Evolutionary conservation across 805 yeast genomes (phyloP).

Genomic region (Saturnispora ahearnii): DNA sequence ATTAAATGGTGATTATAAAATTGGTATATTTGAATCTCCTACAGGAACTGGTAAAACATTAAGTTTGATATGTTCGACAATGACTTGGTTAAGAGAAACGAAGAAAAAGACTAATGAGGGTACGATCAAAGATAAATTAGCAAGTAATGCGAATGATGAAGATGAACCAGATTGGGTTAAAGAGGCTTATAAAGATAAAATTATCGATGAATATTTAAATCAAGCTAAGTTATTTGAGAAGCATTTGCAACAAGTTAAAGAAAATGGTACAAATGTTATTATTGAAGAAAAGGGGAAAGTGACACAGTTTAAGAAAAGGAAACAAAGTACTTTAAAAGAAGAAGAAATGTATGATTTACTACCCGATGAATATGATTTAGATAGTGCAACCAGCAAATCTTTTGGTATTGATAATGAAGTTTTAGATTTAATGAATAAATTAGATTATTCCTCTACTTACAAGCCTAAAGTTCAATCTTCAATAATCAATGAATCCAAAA

Average conservation of each 20-base stretch:
- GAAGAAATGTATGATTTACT: slow-evolving; percentile 12
- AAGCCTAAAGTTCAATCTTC: slow-evolving; percentile 2
- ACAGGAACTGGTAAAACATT: slow-evolving; percentile 94
- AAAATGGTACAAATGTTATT: slow-evolving; percentile 19
- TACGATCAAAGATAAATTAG: slow-evolving; percentile 10
- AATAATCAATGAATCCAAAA: slow-evolving; percentile 26
- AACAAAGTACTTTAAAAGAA: not conserved
- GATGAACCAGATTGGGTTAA: slow-evolving; percentile 36
- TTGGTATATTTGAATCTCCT: slow-evolving; percentile 86
- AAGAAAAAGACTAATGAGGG: slow-evolving; percentile 10
- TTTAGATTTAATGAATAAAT: slow-evolving; percentile 35
- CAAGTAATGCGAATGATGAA: slow-evolving; percentile 28
- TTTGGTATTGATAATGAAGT: slow-evolving; percentile 38
- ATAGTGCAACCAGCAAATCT: slow-evolving; percentile 19
- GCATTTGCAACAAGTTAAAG: slow-evolving; percentile 30
- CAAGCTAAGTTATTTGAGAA: slow-evolving; percentile 33
- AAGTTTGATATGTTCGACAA: slow-evolving; percentile 73
- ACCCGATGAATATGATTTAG: slow-evolving; percentile 27
- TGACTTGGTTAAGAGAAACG: slow-evolving; percentile 58
- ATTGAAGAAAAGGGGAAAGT: slow-evolving; percentile 17
- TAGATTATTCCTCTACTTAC: slow-evolving; percentile 23
- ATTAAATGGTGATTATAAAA: slow-evolving; percentile 42
- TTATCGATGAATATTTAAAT: slow-evolving; percentile 23
- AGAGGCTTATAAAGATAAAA: slow-evolving; percentile 26
- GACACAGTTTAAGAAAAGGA: slow-evolving; percentile 22